Evolutionary conservation across 2,329 filamentous ascomycete species (phyloP), one percentile per base, ranked within the genome.

Genomic region (Talaromyces sp.): DNA sequence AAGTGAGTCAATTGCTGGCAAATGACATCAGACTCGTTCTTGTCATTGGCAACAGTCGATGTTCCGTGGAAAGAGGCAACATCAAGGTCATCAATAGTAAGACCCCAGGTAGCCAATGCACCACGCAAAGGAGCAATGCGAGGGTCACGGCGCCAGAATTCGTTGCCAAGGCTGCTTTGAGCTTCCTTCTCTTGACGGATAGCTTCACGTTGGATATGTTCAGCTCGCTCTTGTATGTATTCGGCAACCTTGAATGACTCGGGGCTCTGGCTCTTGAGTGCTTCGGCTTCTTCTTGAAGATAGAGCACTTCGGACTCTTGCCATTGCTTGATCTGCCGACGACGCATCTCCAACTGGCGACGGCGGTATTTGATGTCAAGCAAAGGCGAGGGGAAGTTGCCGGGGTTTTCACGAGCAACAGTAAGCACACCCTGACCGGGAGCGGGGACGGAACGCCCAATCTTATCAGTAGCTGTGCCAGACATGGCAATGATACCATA

Each of bases 41-140:
- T 98, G 84, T 99, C 95, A 79, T 99, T 99, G 71, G 95, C 95
- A 76, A 96, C 93, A 70, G 95, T 99, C 0, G 95, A 98, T 47
- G 95, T 99, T 74, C 95, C 95, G 83, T 99, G 95, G 91, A 98
- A 98, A 15, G 95, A 98, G 17, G 95, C 94, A 68, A 99, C 93
- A 71, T 86, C 90, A 41, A 99, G 88, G 73, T 99, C 95, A 74
- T 99, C 95, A 70, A 99, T 92, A 13, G 95, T 98, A 64, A 99
- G 89, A 76, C 94, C 95, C 95, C 95, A 99, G 11, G 94, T 98
- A 59, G 95, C 96, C 69, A 99, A 87, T 66, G 95, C 93, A 80
- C 95, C 95, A 77, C 95, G 93, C 50, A 99, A 88, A 75, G 96
- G 95, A 74, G 95, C 94, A 75, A 99, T 99, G 74, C 88, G 89